A percentile compares a stretch with the other conserved stretches of the same genome.
Evolutionary conservation across 164 flowering plant genomes (phyloP).

Genomic region (Chloranthus sessilifolius): DNA sequence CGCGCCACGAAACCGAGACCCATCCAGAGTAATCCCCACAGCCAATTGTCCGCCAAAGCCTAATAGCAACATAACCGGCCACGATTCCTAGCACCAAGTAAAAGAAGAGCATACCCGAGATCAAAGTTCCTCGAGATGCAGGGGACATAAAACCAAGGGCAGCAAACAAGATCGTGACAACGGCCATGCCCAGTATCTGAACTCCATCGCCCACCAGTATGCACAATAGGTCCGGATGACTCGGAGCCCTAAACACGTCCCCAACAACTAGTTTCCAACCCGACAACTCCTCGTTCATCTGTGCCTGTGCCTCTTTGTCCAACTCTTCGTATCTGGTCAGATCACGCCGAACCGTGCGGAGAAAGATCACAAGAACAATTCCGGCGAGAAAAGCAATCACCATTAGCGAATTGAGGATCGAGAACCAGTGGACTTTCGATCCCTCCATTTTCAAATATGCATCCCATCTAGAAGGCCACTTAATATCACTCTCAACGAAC

Average conservation of each 20-base stretch:
- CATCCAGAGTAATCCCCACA: conserved; percentile 54
- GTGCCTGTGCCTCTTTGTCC: conserved; percentile 83
- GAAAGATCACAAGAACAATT: conserved; percentile 69
- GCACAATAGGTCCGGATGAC: conserved; percentile 44
- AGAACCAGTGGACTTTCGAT: conserved; percentile 77
- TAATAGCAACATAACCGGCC: conserved; percentile 74
- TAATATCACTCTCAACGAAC: conserved; percentile 67
- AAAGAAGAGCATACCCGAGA: conserved; percentile 70
- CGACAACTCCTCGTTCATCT: conserved; percentile 77
- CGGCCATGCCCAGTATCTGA: conserved; percentile 74
- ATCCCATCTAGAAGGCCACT: conserved; percentile 90
- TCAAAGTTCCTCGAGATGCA: conserved; percentile 68
- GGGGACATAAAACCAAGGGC: conserved; percentile 90
- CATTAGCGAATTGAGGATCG: conserved; percentile 72
- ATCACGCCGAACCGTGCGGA: conserved; percentile 69
- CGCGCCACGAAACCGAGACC: conserved; percentile 64
- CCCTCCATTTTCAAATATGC: conserved; percentile 88
- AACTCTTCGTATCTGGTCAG: conserved; percentile 70
- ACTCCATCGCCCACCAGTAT: conserved; percentile 76
- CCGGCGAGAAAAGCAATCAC: conserved; percentile 77
- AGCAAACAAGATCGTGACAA: conserved; percentile 69
- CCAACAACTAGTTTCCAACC: conserved; percentile 87
- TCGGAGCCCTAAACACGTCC: conserved; percentile 71
- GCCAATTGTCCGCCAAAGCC: conserved; percentile 61
- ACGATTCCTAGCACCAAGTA: conserved; percentile 64